phyloP scores from a whole-genome alignment of 768 basidiomycete species.

The Mycena venus region DNA sequence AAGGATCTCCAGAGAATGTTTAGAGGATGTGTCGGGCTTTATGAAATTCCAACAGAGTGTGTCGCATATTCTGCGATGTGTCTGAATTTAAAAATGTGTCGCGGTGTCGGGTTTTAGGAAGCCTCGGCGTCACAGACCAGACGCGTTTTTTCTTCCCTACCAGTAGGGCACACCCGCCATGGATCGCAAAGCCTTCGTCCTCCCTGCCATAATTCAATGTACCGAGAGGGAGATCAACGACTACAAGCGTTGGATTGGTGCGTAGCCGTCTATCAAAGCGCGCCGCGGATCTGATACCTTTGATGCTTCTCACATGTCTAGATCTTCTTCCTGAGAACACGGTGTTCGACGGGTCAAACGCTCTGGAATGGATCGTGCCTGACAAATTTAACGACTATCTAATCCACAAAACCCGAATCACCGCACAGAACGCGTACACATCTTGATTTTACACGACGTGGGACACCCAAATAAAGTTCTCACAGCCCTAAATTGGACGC shows the following conservation, averaged over 20 bases:
- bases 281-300: not conserved
- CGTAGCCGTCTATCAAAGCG: too few relatives aligned
- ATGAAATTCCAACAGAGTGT: not conserved
- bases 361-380: not conserved
- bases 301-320: not conserved
- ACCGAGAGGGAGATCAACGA: not conserved
- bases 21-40: not conserved
- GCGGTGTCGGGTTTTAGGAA: too few relatives aligned
- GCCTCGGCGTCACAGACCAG: too few relatives aligned
- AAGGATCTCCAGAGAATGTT: not conserved
- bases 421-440: not conserved
- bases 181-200: too few relatives aligned
- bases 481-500: not conserved
- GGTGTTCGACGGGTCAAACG: not conserved
- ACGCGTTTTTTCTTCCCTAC: too few relatives aligned
- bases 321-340: not conserved
- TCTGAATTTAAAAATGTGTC: too few relatives aligned
- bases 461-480: not conserved
- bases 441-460: not conserved
- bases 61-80: not conserved
- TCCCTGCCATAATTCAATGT: too few relatives aligned
- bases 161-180: too few relatives aligned
- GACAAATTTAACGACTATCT: slow-evolving; percentile 4
- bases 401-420: not conserved
- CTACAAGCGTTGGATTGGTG: slow-evolving; percentile 4